Evolutionary conservation across 768 basidiomycete species (phyloP).

Genomic region (Termitomyces sp.): DNA sequence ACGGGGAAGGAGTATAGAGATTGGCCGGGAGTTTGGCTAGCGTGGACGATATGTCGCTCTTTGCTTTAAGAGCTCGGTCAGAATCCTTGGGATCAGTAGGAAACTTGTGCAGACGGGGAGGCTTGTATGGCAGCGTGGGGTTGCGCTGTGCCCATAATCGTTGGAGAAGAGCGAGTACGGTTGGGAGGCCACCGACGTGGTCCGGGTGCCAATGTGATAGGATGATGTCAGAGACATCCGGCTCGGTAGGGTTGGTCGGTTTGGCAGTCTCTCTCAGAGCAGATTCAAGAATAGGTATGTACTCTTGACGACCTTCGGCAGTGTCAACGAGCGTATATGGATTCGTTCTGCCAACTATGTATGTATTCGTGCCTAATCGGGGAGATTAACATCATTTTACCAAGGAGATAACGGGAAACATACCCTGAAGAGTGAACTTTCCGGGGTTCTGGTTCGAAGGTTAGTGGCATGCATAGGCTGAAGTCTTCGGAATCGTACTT

Average conservation of each 20-base stretch:
- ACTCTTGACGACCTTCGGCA: conserved; percentile 66
- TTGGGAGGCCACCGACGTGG: conserved; percentile 72
- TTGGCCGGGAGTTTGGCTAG: conserved; percentile 34
- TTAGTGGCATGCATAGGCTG: background rate
- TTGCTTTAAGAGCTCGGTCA: conserved; percentile 16
- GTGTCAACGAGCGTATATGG: conserved; percentile 83
- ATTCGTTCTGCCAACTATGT: conserved; percentile 63
- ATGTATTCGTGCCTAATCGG: conserved; percentile 78
- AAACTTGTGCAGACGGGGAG: conserved; percentile 75
- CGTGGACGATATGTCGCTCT: conserved; percentile 33
- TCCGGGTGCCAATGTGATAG: conserved; percentile 90
- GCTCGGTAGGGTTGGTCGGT: conserved; percentile 30
- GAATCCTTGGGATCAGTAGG: conserved; percentile 28
- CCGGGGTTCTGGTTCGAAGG: conserved; percentile 64
- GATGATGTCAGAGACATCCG: conserved; percentile 81
- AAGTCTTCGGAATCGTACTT: conserved; percentile 38
- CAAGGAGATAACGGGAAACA: background rate
- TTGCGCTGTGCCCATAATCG: conserved; percentile 54
- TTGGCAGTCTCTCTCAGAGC: conserved; percentile 41
- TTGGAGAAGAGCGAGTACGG: conserved; percentile 62
- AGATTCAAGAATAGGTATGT: conserved; percentile 58
- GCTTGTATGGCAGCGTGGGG: conserved; percentile 40
- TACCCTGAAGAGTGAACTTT: conserved; percentile 84
- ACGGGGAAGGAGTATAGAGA: conserved; percentile 37
- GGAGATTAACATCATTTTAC: background rate